These are phyloP conservation scores for Cytospora chrysosperma DNA, from an alignment of 2,329 filamentous ascomycete genomes.

Conservation along the genomic window DNA sequence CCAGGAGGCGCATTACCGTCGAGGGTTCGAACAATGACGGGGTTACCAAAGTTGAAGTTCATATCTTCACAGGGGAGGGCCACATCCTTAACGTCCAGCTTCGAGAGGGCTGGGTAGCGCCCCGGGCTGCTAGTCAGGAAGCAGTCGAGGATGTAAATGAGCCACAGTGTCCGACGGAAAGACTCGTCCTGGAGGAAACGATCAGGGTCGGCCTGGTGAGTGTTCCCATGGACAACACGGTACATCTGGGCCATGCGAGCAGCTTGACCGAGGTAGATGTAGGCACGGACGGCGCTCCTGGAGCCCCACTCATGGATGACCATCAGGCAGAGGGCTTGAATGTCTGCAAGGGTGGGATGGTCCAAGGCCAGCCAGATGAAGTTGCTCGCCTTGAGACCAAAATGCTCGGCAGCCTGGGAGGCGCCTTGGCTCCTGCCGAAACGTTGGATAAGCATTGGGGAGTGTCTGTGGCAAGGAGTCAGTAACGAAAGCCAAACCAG, in stretches of 20 bases:
- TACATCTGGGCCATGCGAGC: conserved; percentile 66
- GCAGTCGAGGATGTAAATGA: conserved; percentile 63
- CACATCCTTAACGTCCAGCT: conserved; percentile 54
- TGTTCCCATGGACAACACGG: conserved; percentile 56
- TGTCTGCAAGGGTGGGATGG: conserved; percentile 58
- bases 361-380: conserved; percentile 59
- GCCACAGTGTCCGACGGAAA: conserved; percentile 60
- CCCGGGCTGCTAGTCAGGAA: conserved; percentile 62
- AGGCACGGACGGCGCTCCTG: conserved; percentile 60
- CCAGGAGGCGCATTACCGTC: conserved; percentile 40
- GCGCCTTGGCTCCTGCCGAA: conserved; percentile 52
- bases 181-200: conserved; percentile 62
- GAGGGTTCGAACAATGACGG: conserved; percentile 58
- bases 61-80: conserved; percentile 60
- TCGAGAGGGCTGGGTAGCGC: conserved; percentile 55
- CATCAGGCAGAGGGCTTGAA: conserved; percentile 60
- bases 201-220: conserved; percentile 51
- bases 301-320: conserved; percentile 64
- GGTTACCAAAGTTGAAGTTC: conserved; percentile 62
- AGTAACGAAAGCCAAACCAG: conserved; percentile 3
- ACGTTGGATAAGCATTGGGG: conserved; percentile 54
- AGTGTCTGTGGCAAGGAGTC: conserved; percentile 44
- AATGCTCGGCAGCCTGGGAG: conserved; percentile 57
- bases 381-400: conserved; percentile 56
- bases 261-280: conserved; percentile 62